A percentile compares a stretch with the other conserved stretches of the same genome.
Evolutionary conservation across 2,329 filamentous ascomycete species (phyloP).

Genomic region (Trichothecium sympodiale): DNA sequence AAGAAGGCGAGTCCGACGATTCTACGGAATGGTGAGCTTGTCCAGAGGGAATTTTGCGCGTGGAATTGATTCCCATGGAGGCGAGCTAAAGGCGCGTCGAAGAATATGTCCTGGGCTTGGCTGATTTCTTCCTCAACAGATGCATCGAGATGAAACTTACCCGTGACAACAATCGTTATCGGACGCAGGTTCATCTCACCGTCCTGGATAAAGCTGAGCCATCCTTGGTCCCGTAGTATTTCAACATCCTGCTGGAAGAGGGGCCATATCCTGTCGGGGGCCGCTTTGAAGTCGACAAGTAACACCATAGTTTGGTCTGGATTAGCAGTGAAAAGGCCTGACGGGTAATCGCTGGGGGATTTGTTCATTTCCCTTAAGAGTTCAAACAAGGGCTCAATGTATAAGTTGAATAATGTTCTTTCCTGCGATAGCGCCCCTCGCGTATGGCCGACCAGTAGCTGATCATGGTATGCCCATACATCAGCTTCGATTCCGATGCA

Average conservation of each 20-base stretch:
- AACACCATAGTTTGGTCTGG: conserved; percentile 46
- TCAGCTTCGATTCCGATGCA: conserved; percentile 59
- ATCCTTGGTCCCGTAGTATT: conserved; percentile 47
- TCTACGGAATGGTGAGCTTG: conserved; percentile 44
- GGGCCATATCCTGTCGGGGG: conserved; percentile 10
- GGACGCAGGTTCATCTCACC: conserved; percentile 39
- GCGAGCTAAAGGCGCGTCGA: conserved; percentile 50
- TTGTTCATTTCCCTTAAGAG: conserved; percentile 42
- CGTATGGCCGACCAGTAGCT: conserved; percentile 54
- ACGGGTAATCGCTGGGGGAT: conserved; percentile 29
- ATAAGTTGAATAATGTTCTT: conserved; percentile 49
- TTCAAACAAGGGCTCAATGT: conserved; percentile 51
- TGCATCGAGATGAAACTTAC: conserved; percentile 23
- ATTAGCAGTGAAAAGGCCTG: conserved; percentile 45
- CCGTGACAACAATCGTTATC: conserved; percentile 59
- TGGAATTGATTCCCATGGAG: conserved; percentile 28
- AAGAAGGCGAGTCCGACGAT: conserved; percentile 41
- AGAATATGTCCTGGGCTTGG: conserved; percentile 46
- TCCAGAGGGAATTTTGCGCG: conserved; percentile 52
- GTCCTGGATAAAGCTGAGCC: conserved; percentile 41
- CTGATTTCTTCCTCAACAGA: not conserved
- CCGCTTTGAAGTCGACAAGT: conserved; percentile 59
- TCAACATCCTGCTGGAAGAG: conserved; percentile 28
- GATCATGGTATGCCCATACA: conserved; percentile 47
- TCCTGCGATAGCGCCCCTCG: conserved; percentile 38